Percentiles rank a stretch among this genome's conserved stretches.
Conservation (phyloP, 1,284 basidiomycete species). For the Boletus sp. region DNA sequence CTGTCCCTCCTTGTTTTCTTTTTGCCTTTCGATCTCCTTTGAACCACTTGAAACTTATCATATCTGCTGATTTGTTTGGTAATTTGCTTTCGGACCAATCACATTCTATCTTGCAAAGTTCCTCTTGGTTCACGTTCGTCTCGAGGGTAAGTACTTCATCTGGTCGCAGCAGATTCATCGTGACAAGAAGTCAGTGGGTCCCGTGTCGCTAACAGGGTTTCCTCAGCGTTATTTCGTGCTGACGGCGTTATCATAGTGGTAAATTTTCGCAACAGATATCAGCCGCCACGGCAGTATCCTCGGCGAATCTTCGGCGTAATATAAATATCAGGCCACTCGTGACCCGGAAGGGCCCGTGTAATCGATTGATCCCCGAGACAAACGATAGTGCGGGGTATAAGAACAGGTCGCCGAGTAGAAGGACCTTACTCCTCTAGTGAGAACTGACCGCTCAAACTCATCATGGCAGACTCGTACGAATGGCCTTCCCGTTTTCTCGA, state of each 20-base stretch:
- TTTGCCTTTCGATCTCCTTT: background rate
- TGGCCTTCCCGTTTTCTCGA: slow-evolving; percentile 47
- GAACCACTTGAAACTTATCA: slow-evolving; percentile 9
- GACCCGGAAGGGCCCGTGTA: background rate
- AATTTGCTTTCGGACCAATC: slow-evolving; percentile 17
- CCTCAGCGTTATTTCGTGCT: background rate
- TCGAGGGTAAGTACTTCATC: background rate
- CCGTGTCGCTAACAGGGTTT: background rate
- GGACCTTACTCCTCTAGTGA: background rate
- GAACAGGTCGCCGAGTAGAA: background rate
- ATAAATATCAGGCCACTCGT: background rate
- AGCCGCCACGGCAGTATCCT: background rate
- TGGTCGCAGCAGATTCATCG: background rate
- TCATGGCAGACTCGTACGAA: slow-evolving; percentile 13
- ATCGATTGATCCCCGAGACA: background rate
- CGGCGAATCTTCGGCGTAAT: slow-evolving; percentile 10
- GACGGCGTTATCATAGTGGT: background rate
- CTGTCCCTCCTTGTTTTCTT: background rate
- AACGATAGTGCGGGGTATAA: slow-evolving; percentile 11
- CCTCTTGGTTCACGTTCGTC: background rate
- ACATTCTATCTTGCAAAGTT: background rate
- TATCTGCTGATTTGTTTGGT: slow-evolving; percentile 21
- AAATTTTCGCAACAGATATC: background rate
- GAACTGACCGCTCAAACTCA: background rate
- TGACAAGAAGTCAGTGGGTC: background rate